These are phyloP conservation scores for Termitomyces sp. DNA, from an alignment of 768 basidiomycete species.

Conservation along the genomic window DNA sequence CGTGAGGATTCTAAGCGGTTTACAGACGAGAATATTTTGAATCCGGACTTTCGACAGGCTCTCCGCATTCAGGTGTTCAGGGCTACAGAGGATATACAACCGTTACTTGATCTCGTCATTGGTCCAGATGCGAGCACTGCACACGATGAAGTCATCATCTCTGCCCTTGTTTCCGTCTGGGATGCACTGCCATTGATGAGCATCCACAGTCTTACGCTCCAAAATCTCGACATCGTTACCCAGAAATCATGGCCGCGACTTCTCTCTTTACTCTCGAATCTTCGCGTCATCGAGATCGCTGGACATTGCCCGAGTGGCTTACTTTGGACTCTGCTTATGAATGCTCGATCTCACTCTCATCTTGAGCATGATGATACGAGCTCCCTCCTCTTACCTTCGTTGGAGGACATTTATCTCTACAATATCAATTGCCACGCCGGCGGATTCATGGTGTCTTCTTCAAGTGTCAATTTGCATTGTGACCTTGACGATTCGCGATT, in stretches of 20 bases:
- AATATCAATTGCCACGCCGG: constrained; percentile 37
- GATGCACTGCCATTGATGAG: constrained; percentile 29
- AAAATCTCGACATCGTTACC: constrained; percentile 35
- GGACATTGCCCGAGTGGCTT: constrained; percentile 38
- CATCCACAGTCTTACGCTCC: constrained; percentile 31
- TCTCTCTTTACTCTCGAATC: constrained; percentile 25
- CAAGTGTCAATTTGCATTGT: constrained; percentile 28
- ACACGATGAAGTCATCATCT: constrained; percentile 31
- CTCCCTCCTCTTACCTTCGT: constrained; percentile 28
- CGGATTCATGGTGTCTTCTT: constrained; percentile 36
- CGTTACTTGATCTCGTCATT: constrained; percentile 31
- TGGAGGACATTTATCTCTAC: constrained; percentile 37
- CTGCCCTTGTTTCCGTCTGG: constrained; percentile 28
- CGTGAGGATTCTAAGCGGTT: constrained; percentile 24
- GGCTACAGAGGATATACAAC: constrained; percentile 17
- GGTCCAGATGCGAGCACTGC: constrained; percentile 22
- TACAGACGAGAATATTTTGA: constrained; percentile 16
- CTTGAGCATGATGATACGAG: constrained; percentile 23
- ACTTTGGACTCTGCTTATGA: constrained; percentile 36
- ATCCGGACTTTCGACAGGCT: constrained; percentile 31
- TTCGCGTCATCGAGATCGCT: constrained; percentile 33
- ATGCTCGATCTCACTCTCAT: constrained; percentile 29
- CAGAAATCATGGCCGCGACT: constrained; percentile 37
- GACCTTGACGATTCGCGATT: constrained; percentile 41
- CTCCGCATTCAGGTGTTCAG: constrained; percentile 32